Evolutionary conservation across 2,329 filamentous ascomycete species (phyloP).

Genomic region (Alternaria tenuissima): DNA sequence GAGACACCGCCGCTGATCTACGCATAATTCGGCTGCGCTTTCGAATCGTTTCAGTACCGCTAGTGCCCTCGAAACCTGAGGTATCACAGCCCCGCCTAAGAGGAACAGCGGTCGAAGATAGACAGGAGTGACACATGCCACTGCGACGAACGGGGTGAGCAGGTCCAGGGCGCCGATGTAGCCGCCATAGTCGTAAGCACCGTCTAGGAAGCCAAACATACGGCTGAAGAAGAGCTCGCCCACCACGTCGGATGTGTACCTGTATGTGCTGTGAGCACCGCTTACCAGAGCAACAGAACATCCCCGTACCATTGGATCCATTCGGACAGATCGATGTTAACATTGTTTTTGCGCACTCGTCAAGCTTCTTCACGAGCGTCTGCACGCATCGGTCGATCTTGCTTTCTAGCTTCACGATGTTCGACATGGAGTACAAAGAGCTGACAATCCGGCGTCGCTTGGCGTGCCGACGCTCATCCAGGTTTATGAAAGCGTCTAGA

Average conservation of each 20-base stretch:
- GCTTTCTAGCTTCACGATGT: constrained; percentile 5
- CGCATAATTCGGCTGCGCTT: neutral
- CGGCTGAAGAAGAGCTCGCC: constrained; percentile 18
- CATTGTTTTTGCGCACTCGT: neutral
- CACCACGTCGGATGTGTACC: constrained; percentile 18
- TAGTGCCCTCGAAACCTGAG: neutral
- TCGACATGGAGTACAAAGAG: constrained; percentile 14
- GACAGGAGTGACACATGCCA: neutral
- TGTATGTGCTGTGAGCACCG: neutral
- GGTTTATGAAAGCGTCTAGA: constrained; percentile 11
- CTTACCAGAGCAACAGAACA: too few species aligned
- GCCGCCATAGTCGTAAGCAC: neutral
- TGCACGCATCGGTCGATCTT: constrained; percentile 3
- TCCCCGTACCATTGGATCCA: constrained; percentile 6
- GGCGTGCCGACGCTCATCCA: constrained; percentile 9
- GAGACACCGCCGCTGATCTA: too few species aligned
- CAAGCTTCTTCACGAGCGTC: neutral
- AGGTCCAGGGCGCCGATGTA: constrained; percentile 3
- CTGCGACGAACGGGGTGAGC: neutral
- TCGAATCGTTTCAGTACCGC: constrained; percentile 1
- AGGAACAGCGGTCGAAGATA: constrained; percentile 4
- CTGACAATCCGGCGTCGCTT: constrained; percentile 13
- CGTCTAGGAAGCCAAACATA: constrained; percentile 9
- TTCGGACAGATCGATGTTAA: neutral
- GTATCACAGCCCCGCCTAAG: neutral